Percentiles rank a stretch among this genome's conserved stretches.
These are phyloP conservation scores for Macrophomina pseudophaseolina DNA, from an alignment of 2,329 filamentous ascomycete species.

Conservation along the genomic window DNA sequence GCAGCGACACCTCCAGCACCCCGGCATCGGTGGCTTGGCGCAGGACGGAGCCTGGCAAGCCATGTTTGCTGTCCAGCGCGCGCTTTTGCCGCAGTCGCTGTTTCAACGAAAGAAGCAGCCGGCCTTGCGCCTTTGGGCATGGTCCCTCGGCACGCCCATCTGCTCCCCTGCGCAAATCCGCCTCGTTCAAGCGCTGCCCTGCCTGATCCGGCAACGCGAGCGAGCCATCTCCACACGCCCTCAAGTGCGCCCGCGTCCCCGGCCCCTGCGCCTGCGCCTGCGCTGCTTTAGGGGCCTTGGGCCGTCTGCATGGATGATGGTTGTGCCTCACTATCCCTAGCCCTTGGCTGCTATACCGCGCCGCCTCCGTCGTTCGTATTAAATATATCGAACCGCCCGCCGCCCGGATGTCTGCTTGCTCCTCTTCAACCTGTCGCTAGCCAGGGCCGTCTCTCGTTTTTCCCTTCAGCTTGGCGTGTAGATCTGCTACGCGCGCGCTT, in stretches of 20 bases:
- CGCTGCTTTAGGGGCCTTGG: slow-evolving; percentile 11
- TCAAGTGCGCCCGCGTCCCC: neutral
- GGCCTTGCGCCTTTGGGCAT: neutral
- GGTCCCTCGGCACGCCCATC: neutral
- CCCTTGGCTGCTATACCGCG: slow-evolving; percentile 11
- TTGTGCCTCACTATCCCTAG: neutral
- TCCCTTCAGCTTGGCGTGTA: slow-evolving; percentile 2
- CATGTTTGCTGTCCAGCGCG: neutral
- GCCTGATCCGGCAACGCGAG: slow-evolving; percentile 2
- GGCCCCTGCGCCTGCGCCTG: slow-evolving; percentile 2
- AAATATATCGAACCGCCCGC: slow-evolving; percentile 1
- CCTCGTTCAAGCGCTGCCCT: slow-evolving; percentile 19
- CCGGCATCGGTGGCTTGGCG: slow-evolving; percentile 11
- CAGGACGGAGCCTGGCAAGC: slow-evolving; percentile 1
- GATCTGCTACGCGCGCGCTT: slow-evolving; percentile 14
- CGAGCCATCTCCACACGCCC: slow-evolving; percentile 15
- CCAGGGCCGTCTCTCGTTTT: slow-evolving; percentile 7
- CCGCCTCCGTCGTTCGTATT: neutral
- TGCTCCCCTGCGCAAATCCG: slow-evolving; percentile 10
- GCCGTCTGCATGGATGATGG: slow-evolving; percentile 15
- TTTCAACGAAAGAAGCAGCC: slow-evolving; percentile 20
- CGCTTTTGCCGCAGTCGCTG: neutral
- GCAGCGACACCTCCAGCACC: neutral
- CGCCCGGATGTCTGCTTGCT: neutral
- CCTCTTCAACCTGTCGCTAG: neutral